Conservation (phyloP, 306 rosid genomes). For the Spatholobus suberectus region DNA sequence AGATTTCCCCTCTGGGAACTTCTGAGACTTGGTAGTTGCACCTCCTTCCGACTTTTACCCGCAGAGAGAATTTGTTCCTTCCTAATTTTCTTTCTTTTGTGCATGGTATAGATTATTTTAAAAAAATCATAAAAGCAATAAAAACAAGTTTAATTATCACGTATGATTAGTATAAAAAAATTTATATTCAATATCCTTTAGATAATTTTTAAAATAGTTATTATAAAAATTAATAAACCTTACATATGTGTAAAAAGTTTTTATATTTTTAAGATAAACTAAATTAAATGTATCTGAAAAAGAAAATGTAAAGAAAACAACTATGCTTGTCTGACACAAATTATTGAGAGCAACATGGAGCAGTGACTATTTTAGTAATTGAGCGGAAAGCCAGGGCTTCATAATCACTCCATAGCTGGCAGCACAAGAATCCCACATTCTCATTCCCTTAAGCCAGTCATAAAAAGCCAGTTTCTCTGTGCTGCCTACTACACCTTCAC, state of each 20-base stretch:
- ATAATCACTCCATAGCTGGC: slow-evolving; percentile 44
- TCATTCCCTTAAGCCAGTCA: slow-evolving; percentile 25
- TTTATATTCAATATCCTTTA: no score
- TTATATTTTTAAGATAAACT: no score
- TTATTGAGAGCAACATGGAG: slow-evolving; percentile 29
- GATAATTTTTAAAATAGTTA: no score
- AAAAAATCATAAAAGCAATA: no score
- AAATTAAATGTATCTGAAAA: not conserved
- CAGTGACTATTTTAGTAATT: slow-evolving; percentile 50
- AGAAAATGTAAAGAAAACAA: not conserved
- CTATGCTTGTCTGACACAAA: slow-evolving; percentile 2
- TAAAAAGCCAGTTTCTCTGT: slow-evolving; percentile 25
- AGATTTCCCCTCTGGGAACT: slow-evolving; percentile 10
- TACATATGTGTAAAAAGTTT: no score
- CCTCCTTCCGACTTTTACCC: slow-evolving; percentile 31
- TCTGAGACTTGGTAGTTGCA: slow-evolving; percentile 32
- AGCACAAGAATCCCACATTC: slow-evolving; percentile 46
- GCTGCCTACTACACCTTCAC: slow-evolving; percentile 19
- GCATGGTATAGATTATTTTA: not conserved
- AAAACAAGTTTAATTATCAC: no score
- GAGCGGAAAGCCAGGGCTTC: slow-evolving; percentile 32
- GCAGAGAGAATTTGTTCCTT: not conserved
- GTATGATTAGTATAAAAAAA: no score
- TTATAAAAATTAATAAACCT: no score
- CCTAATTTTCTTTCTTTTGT: not conserved